Percentiles rank a stretch among this genome's conserved stretches.
Conservation (phyloP, 78 protist genomes). For the Kipferlia bialata region DNA sequence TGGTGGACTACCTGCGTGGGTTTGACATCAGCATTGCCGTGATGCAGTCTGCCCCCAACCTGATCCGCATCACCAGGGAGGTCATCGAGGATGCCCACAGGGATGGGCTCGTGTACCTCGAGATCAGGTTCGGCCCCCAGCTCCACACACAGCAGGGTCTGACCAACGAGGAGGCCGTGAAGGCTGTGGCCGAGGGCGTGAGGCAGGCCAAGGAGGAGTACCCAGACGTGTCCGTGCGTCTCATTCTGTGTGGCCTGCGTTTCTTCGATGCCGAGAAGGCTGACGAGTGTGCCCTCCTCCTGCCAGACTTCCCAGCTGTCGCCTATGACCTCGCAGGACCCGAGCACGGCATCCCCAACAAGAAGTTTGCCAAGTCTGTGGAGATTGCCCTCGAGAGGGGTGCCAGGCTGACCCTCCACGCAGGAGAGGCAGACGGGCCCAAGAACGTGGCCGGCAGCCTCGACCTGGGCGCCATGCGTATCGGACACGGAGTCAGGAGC, state of each 20-base stretch:
- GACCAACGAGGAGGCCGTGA: conserved; percentile 40
- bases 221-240: conserved; percentile 30
- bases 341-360: conserved; percentile 42
- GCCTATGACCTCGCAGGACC: conserved; percentile 69
- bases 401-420: conserved; percentile 39
- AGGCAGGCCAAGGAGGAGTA: conserved; percentile 22
- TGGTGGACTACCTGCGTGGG: conserved; percentile 32
- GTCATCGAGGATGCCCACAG: conserved; percentile 42
- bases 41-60: conserved; percentile 29
- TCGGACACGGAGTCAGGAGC: conserved; percentile 61
- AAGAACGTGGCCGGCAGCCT: conserved; percentile 43
- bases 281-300: conserved; percentile 40
- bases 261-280: conserved; percentile 25
- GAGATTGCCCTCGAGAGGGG: conserved; percentile 25
- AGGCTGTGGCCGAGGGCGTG: conserved; percentile 49
- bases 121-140: conserved; percentile 62
- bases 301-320: conserved; percentile 44
- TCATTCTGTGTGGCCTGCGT: conserved; percentile 65
- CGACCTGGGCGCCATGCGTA: conserved; percentile 18
- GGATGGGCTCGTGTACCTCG: conserved; percentile 58
- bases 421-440: conserved; percentile 59
- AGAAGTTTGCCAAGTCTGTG: conserved; percentile 40
- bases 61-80: conserved; percentile 47
- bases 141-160: conserved; percentile 44
- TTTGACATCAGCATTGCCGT: conserved; percentile 27